These are phyloP conservation scores for Colletotrichum lini DNA, from an alignment of 2,329 filamentous ascomycete species.

Conservation along the genomic window DNA sequence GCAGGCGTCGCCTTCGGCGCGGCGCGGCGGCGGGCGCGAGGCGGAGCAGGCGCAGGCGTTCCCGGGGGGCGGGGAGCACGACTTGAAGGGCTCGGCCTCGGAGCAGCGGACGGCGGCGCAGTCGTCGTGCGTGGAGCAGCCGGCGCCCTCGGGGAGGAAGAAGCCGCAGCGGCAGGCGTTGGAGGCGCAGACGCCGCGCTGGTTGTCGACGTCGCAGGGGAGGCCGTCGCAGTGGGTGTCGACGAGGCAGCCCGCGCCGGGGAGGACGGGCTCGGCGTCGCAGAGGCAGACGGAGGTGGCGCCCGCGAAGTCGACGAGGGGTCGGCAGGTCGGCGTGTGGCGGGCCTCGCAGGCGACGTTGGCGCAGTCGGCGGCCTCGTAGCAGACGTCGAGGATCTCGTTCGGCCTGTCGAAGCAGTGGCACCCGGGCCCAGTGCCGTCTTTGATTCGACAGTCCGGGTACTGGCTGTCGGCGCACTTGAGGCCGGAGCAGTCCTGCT, in stretches of 20 bases:
- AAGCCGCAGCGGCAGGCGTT: conserved; percentile 11
- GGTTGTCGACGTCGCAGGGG: background rate
- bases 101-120: conserved; percentile 18
- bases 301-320: background rate
- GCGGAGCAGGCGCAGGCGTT: conserved; percentile 9
- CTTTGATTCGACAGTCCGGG: background rate
- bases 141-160: conserved; percentile 3
- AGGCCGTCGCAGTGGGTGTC: conserved; percentile 25
- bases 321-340: conserved; percentile 9
- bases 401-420: conserved; percentile 25
- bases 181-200: conserved; percentile 10
- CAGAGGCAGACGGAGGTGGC: conserved; percentile 1
- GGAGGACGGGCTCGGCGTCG: background rate
- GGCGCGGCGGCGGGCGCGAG: conserved; percentile 1
- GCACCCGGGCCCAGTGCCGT: background rate
- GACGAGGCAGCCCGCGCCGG: conserved; percentile 13
- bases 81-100: conserved; percentile 21
- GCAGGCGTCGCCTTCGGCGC: conserved; percentile 7
- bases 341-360: conserved; percentile 5
- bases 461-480: conserved; percentile 1
- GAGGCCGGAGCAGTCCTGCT: background rate
- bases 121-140: conserved; percentile 5
- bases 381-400: conserved; percentile 12
- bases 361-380: conserved; percentile 6
- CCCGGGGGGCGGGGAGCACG: conserved; percentile 8